Percentiles rank a stretch among this genome's conserved stretches.
Conservation (phyloP, 2,329 filamentous ascomycete species). For the Trichoderma endophyticum region DNA sequence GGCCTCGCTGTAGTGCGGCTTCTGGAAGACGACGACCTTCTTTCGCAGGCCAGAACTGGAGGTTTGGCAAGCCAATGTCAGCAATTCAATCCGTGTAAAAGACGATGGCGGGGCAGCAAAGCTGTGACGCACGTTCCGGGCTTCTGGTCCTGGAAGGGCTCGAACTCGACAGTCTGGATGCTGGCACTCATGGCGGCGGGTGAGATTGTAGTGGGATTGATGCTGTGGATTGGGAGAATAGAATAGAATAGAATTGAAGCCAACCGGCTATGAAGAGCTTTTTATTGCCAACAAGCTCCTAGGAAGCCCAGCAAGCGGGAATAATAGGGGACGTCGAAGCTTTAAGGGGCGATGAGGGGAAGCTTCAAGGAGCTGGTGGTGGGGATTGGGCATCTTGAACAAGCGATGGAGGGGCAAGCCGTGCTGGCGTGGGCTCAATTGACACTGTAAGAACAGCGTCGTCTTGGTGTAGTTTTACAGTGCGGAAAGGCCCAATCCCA, state of each 20-base stretch:
- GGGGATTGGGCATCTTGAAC: conserved; percentile 27
- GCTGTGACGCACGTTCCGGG: conserved; percentile 83
- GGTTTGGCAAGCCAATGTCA: conserved; percentile 18
- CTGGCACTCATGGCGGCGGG: conserved; percentile 57
- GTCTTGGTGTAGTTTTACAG: neutral
- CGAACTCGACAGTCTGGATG: conserved; percentile 73
- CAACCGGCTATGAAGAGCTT: neutral
- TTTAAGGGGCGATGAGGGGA: conserved; percentile 21
- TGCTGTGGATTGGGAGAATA: neutral
- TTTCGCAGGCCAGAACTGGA: conserved; percentile 92
- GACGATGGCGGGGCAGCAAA: conserved; percentile 21
- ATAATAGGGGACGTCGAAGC: conserved; percentile 13
- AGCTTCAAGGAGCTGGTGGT: conserved; percentile 31
- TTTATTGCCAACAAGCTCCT: neutral
- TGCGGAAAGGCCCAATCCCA: neutral
- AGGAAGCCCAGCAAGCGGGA: neutral
- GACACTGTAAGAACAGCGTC: conserved; percentile 22
- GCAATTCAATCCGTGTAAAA: neutral
- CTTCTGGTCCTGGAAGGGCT: conserved; percentile 93
- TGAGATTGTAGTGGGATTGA: neutral
- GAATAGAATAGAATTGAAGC: neutral
- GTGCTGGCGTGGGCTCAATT: conserved; percentile 12
- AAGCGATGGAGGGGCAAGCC: conserved; percentile 28
- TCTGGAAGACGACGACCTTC: conserved; percentile 97
- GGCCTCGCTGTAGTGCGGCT: conserved; percentile 91